Conservation (phyloP, 768 basidiomycete genomes). For the Auricularia cornea region DNA sequence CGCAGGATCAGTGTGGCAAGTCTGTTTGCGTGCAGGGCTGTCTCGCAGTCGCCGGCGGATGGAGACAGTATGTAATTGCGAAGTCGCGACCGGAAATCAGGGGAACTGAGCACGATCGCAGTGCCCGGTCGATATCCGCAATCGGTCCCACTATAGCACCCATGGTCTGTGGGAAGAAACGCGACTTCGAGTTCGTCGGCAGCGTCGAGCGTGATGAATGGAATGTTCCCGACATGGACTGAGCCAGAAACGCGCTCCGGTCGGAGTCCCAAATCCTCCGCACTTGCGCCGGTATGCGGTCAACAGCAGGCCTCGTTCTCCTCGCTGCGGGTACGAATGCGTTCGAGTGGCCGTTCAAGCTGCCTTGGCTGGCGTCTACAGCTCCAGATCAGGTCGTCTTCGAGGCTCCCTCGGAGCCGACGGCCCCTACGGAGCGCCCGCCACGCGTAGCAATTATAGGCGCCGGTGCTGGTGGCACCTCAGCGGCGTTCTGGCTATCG, state of each 20-base stretch:
- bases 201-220: too few relatives aligned
- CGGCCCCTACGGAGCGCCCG: background rate
- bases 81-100: too few relatives aligned
- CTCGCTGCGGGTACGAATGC: background rate
- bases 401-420: background rate
- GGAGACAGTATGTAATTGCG: too few relatives aligned
- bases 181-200: too few relatives aligned
- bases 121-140: too few relatives aligned
- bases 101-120: too few relatives aligned
- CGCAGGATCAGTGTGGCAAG: too few relatives aligned
- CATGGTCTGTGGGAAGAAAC: too few relatives aligned
- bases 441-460: conserved; percentile 70
- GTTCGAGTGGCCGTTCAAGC: background rate
- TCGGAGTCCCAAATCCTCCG: background rate
- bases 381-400: background rate
- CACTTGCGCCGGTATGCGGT: background rate
- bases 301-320: background rate
- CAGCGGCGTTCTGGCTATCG: conserved; percentile 77
- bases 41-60: too few relatives aligned
- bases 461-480: conserved; percentile 80
- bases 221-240: too few relatives aligned
- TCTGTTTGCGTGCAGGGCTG: too few relatives aligned
- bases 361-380: background rate
- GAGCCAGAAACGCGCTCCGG: background rate
- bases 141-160: too few relatives aligned